Conservation (phyloP, 108 stramenopile species). For the Conticribra guillardii region DNA sequence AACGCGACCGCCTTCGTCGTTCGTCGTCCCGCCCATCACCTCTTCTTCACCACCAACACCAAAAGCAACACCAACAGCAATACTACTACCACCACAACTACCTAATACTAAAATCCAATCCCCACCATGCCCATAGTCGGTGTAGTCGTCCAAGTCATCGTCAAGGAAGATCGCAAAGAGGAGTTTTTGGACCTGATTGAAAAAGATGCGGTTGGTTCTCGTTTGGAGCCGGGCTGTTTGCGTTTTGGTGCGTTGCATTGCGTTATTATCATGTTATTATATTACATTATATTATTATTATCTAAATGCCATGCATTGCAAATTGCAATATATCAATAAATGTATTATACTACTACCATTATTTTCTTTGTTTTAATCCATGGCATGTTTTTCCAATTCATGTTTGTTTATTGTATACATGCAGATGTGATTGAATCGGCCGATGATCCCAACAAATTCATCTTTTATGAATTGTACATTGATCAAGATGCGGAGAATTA, state of each 20-base stretch:
- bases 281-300: background rate
- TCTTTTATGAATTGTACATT: constrained; percentile 14
- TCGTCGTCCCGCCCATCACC: too few relatives aligned
- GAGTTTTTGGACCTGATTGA: constrained; percentile 19
- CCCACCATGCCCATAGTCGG: constrained; percentile 1
- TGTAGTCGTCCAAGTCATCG: constrained; percentile 7
- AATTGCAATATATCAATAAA: too few relatives aligned
- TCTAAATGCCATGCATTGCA: too few relatives aligned
- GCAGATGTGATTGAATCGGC: constrained; percentile 10
- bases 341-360: too few relatives aligned
- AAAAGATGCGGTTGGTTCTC: constrained; percentile 8
- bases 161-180: constrained; percentile 12
- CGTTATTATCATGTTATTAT: background rate
- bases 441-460: constrained; percentile 14
- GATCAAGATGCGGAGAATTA: constrained; percentile 7
- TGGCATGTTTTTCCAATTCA: too few relatives aligned
- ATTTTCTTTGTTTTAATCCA: too few relatives aligned
- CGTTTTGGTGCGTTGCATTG: constrained; percentile 14
- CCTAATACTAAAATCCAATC: background rate
- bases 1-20: too few relatives aligned
- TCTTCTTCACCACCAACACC: too few relatives aligned
- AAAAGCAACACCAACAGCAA: background rate
- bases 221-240: constrained; percentile 17
- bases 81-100: background rate
- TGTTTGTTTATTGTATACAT: too few relatives aligned